Percentiles rank a stretch among this genome's conserved stretches.
Conservation (phyloP, 1,284 basidiomycete genomes). For the Meripilus lineatus region DNA sequence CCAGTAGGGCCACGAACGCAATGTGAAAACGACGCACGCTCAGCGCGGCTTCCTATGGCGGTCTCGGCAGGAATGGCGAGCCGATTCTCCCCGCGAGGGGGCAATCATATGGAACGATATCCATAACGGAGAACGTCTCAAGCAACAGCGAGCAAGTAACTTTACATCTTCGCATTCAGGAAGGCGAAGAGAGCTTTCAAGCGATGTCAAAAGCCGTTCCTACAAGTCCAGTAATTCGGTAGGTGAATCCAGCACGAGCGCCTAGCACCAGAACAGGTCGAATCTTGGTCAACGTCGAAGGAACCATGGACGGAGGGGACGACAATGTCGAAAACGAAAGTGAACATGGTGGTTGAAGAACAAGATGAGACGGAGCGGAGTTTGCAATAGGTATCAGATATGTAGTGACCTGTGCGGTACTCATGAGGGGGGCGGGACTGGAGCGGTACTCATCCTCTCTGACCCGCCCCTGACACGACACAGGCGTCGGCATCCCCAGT, state of each 20-base stretch:
- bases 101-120: too few species aligned
- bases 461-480: too few species aligned
- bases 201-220: neutral
- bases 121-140: too few species aligned
- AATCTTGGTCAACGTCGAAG: neutral
- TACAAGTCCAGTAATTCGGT: neutral
- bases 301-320: neutral
- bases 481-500: too few species aligned
- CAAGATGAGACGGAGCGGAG: neutral
- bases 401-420: conserved; percentile 8
- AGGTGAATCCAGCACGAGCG: too few species aligned
- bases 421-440: neutral
- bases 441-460: conserved; percentile 8
- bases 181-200: neutral
- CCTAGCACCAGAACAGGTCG: too few species aligned
- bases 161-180: neutral
- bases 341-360: neutral
- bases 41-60: too few species aligned
- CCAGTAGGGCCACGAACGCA: too few species aligned
- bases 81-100: too few species aligned
- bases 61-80: too few species aligned
- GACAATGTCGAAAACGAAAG: neutral
- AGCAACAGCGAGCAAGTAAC: too few species aligned
- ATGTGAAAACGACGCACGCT: too few species aligned
- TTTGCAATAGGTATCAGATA: neutral